phyloP scores from a whole-genome alignment of 441 rosid species.

The Gossypium gossypioides region DNA sequence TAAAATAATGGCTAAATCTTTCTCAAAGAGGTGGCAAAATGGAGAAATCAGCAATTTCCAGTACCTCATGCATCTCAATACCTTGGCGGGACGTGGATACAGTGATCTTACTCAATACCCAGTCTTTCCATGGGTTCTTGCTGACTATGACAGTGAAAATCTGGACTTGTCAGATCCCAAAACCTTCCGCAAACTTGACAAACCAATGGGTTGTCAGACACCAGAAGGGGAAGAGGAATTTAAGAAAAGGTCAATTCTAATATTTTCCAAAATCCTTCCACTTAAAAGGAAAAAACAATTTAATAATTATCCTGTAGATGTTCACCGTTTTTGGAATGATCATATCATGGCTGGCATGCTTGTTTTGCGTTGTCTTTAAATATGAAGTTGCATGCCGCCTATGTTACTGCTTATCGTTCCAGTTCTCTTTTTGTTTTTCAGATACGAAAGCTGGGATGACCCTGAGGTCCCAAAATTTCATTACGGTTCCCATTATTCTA shows the following conservation, averaged over 20 bases:
- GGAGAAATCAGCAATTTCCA: constrained; percentile 99
- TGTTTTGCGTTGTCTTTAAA: background rate
- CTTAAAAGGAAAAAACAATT: background rate
- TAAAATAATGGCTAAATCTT: constrained; percentile 87
- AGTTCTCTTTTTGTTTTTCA: constrained; percentile 29
- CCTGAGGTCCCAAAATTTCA: constrained; percentile 99
- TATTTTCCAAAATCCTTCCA: background rate
- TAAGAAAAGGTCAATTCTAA: constrained; percentile 62
- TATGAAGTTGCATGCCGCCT: background rate
- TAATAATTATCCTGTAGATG: background rate
- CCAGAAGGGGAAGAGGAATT: constrained; percentile 96
- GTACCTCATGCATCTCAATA: constrained; percentile 99
- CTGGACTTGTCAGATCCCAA: constrained; percentile 80
- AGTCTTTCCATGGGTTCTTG: constrained; percentile 99
- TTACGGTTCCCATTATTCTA: constrained; percentile 99
- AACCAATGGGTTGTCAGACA: constrained; percentile 99
- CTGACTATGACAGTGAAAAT: constrained; percentile 89
- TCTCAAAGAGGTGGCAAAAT: constrained; percentile 98
- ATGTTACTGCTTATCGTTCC: constrained; percentile 8
- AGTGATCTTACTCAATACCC: constrained; percentile 99
- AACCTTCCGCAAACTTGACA: constrained; percentile 86
- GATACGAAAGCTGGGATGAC: constrained; percentile 99
- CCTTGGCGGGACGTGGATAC: constrained; percentile 99
- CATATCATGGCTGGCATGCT: constrained; percentile 1
- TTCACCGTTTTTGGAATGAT: background rate